Evolutionary conservation across 2,329 filamentous ascomycete species (phyloP), one percentile per base, ranked within the genome.

Genomic region (Mycosphaerella sp.): DNA sequence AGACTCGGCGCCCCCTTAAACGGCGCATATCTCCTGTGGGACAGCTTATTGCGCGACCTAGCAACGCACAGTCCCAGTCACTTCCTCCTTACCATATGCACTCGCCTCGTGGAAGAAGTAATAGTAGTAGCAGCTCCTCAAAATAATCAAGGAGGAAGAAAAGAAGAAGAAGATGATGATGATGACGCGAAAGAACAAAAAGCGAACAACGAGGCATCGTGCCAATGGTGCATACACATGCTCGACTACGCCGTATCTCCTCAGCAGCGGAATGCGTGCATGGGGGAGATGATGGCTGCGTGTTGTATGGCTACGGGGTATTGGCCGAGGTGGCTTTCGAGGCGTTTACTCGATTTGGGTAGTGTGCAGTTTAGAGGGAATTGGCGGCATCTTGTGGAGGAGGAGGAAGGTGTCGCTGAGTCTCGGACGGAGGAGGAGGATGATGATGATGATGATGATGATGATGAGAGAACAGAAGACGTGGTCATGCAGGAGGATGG

Each of bases 181-280:
- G 39, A 38, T 38, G 41, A 43, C 23, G 17, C 41, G 7, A 41
- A 51, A 31, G 14, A 17, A 17, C 40, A 51, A 3, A 61, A 65
- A 45, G 57, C 61, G 11, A 56, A 61, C 6, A 64, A 65, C 36
- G 75, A 80, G 64, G 75, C 70, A 1, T 50, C 76, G 32, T 76
- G 70, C 56, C 65, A 72, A 34, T 82, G 79, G 79, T 60, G 79
- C 26, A 59, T 72, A 7, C 76, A 80, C 60, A 67, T 81, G 8
- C 59, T 78, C 26, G 65, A 65, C 4, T 48, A 66, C 3, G 62
- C 65, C 1, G 9, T 59, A 59, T 31, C 57, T 66, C 34, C 62
- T 3, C 11, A 26, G 39, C 49, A 56, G 23, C 49, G 45, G 10
- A 48, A 43, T 2, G 39, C 38, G 8, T 50, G 62, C n/a, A 42